These are phyloP conservation scores for Yarrowia osloensis DNA, from an alignment of 805 yeast species.

Conservation along the genomic window DNA sequence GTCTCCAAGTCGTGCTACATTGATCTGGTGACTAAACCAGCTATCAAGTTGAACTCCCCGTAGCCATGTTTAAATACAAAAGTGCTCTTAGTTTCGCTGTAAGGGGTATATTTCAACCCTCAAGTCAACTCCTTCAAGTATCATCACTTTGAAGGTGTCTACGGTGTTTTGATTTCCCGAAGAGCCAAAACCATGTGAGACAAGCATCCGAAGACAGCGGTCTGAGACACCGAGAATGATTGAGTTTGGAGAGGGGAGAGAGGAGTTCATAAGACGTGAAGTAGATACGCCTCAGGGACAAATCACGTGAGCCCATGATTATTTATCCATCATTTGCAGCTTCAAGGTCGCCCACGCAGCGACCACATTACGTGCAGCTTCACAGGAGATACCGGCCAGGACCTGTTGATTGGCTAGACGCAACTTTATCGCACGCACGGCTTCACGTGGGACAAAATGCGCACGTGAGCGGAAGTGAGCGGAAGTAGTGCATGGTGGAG, in stretches of 20 bases:
- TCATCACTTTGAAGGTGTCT: background rate
- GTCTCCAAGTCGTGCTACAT: background rate
- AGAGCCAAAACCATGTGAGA: background rate
- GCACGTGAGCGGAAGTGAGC: background rate
- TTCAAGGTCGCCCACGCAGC: background rate
- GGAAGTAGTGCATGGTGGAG: background rate
- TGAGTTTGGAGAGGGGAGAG: background rate
- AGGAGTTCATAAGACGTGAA: too few species aligned
- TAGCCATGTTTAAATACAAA: background rate
- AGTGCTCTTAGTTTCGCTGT: background rate
- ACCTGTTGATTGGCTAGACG: background rate
- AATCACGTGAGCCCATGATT: too few species aligned
- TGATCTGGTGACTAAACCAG: background rate
- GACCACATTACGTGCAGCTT: background rate
- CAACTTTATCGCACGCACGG: constrained; percentile 1
- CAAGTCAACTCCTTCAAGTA: too few species aligned
- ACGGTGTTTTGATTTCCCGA: background rate
- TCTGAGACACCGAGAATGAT: constrained; percentile 8
- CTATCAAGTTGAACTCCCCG: background rate
- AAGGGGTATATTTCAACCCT: too few species aligned
- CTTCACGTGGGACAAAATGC: background rate
- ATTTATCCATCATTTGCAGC: background rate
- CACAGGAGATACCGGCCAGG: background rate
- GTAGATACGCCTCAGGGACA: too few species aligned
- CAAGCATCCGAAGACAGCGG: too few species aligned